Conservation (phyloP, 768 basidiomycete genomes). For the Gautieria morchelliformis region DNA sequence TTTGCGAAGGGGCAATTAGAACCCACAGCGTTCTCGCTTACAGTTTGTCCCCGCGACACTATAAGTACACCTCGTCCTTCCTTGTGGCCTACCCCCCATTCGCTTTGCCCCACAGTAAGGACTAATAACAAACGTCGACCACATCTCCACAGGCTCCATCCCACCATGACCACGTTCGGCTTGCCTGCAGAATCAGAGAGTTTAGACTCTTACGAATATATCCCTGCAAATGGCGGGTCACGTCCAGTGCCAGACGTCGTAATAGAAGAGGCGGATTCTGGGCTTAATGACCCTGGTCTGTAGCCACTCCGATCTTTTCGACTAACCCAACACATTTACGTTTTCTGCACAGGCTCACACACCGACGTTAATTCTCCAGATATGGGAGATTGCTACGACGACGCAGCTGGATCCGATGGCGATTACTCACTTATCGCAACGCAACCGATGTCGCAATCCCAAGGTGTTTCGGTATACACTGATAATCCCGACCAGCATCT, state of each 20-base stretch:
- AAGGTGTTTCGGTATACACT: background rate
- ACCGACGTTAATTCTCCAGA: background rate
- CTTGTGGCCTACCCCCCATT: too few relatives aligned
- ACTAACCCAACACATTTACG: background rate
- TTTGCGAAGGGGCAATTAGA: too few relatives aligned
- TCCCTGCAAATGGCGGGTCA: background rate
- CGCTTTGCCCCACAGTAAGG: too few relatives aligned
- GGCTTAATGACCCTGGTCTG: background rate
- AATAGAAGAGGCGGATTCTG: background rate
- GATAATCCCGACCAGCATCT: background rate
- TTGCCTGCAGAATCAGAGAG: background rate
- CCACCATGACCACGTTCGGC: background rate
- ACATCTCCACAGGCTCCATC: background rate
- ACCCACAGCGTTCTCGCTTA: too few relatives aligned
- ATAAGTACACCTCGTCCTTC: too few relatives aligned
- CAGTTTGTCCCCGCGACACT: too few relatives aligned
- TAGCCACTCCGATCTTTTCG: background rate
- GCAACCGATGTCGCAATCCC: background rate
- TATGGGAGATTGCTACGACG: background rate
- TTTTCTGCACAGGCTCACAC: background rate
- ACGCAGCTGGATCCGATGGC: background rate
- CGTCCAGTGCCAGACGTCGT: background rate
- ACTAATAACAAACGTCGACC: too few relatives aligned
- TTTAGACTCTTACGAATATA: background rate
- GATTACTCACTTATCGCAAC: background rate